Conservation (phyloP, 148 eudicot genomes). For the Amaranthus cruentus region DNA sequence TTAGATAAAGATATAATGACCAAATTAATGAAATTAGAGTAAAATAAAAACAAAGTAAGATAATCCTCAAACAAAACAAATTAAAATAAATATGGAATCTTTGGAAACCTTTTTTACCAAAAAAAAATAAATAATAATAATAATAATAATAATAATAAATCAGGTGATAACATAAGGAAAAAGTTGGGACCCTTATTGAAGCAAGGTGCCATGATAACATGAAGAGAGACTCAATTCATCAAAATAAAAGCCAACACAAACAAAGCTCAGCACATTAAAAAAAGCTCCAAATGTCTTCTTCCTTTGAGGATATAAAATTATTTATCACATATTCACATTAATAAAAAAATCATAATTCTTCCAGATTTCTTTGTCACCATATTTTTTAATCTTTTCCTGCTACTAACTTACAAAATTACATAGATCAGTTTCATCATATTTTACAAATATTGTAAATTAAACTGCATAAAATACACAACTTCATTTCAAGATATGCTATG, state of each 20-base stretch:
- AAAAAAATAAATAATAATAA: too few species aligned
- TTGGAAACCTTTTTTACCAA: too few species aligned
- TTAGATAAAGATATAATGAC: too few species aligned
- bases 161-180: not conserved
- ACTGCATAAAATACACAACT: not conserved
- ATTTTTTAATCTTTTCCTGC: not conserved
- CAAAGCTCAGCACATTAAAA: not conserved
- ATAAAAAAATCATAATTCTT: not conserved
- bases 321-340: not conserved
- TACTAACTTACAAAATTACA: not conserved
- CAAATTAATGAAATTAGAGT: too few species aligned
- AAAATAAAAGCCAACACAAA: not conserved
- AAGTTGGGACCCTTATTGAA: slow-evolving; percentile 1
- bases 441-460: not conserved
- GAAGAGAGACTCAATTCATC: not conserved
- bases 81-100: too few species aligned
- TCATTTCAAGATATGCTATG: not conserved
- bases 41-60: too few species aligned
- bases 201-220: slow-evolving; percentile 13
- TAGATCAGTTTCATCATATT: not conserved
- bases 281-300: not conserved
- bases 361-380: not conserved
- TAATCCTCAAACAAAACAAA: too few species aligned
- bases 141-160: not conserved
- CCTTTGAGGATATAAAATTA: not conserved